Evolutionary conservation across 169 alveolate species (phyloP).

Genomic region (Eimeria brunetti): DNA sequence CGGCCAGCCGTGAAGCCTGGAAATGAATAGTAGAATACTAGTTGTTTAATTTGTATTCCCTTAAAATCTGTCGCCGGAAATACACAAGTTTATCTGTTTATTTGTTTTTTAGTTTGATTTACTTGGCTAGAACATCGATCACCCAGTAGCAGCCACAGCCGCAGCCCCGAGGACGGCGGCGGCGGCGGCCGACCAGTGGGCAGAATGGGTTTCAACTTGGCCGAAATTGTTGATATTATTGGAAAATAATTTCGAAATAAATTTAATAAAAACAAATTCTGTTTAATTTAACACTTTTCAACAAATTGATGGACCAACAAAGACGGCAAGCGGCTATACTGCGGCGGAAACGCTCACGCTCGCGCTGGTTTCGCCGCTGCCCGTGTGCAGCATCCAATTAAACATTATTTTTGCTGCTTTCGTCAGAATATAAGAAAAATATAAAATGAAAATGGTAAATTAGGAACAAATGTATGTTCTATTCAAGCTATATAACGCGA

Average conservation of each 20-base stretch:
- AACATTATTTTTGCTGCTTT: neutral
- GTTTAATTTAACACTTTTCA: neutral
- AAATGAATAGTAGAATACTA: no score
- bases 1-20: no score
- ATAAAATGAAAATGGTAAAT: neutral
- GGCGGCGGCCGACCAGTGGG: slow-evolving; percentile 4
- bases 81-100: no score
- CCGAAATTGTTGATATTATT: neutral
- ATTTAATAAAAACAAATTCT: no score
- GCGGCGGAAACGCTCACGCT: neutral
- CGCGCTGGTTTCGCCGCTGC: neutral
- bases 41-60: no score
- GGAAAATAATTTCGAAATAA: neutral
- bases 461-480: neutral
- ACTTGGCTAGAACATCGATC: no score
- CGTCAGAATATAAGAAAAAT: neutral
- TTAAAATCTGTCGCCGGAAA: no score
- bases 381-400: neutral
- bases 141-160: neutral
- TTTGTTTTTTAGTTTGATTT: no score
- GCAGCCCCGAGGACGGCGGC: neutral
- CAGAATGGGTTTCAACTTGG: neutral
- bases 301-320: neutral
- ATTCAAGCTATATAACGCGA: neutral
- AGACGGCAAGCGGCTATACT: neutral